phyloP scores from a whole-genome alignment of 2,329 filamentous ascomycete genomes.

The Waltergamsia citrina region DNA sequence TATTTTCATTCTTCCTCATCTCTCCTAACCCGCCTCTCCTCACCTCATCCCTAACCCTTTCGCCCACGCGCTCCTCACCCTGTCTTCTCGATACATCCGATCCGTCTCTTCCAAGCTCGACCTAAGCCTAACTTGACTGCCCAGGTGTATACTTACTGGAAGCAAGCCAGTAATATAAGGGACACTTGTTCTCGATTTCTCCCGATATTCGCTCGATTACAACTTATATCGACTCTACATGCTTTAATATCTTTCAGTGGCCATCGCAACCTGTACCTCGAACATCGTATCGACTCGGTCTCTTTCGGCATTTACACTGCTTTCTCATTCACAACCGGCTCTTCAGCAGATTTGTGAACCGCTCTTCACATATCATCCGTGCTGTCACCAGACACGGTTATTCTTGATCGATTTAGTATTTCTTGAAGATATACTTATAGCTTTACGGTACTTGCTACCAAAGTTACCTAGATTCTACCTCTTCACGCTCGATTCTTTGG shows the following conservation, averaged over 20 bases:
- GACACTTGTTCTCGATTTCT: neutral
- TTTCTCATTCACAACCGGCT: neutral
- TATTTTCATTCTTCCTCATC: slow-evolving; percentile 4
- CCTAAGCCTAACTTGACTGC: neutral
- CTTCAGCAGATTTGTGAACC: no score
- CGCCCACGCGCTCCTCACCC: neutral
- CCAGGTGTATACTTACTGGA: neutral
- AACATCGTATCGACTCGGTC: neutral
- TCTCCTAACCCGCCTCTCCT: neutral
- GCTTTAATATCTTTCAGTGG: neutral
- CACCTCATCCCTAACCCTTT: neutral
- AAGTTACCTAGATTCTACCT: neutral
- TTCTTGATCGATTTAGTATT: neutral
- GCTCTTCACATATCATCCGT: no score
- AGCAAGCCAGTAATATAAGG: neutral
- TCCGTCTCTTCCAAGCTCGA: no score
- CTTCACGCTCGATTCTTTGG: neutral
- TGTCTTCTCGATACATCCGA: no score
- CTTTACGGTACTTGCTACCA: neutral
- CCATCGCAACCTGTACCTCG: neutral
- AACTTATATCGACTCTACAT: neutral
- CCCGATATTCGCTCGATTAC: neutral
- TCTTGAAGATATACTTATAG: neutral
- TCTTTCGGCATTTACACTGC: neutral
- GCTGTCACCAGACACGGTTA: slow-evolving; percentile 2